Conservation (phyloP, 257 asterid species). For the Lycium barbarum region DNA sequence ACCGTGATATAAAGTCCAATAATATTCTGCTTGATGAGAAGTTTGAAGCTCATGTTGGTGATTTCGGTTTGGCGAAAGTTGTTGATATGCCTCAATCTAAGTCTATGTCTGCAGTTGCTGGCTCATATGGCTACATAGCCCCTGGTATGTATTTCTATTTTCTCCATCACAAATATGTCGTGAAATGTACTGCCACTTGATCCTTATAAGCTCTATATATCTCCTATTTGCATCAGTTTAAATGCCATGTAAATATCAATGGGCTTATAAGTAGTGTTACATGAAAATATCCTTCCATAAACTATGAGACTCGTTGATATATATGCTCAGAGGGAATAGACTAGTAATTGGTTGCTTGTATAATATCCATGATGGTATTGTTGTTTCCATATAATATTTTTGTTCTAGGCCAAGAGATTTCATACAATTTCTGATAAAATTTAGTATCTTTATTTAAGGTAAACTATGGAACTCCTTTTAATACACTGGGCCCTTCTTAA, state of each 20-base stretch:
- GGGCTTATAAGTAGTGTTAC: neutral
- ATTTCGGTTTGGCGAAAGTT: slow-evolving; percentile 95
- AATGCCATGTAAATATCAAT: neutral
- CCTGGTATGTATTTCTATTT: slow-evolving; percentile 65
- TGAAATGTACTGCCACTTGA: neutral
- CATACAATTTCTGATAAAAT: too few relatives aligned
- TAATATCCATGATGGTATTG: neutral
- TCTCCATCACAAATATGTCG: neutral
- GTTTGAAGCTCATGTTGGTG: slow-evolving; percentile 97
- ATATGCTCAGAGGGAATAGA: neutral
- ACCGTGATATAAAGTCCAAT: slow-evolving; percentile 89
- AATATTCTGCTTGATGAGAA: slow-evolving; percentile 86
- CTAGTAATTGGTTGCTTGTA: neutral
- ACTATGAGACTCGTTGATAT: neutral
- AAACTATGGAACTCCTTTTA: neutral
- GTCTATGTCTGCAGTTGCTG: slow-evolving; percentile 97
- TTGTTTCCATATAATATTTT: too few relatives aligned
- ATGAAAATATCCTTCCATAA: neutral
- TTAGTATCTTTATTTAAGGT: too few relatives aligned
- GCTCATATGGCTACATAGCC: slow-evolving; percentile 96
- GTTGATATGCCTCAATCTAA: slow-evolving; percentile 95
- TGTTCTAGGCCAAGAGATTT: too few relatives aligned
- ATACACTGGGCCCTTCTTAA: neutral
- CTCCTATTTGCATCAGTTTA: neutral
- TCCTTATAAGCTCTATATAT: neutral